Conservation (phyloP, 2,329 filamentous ascomycete genomes). For the Drechmeria coniospora region DNA sequence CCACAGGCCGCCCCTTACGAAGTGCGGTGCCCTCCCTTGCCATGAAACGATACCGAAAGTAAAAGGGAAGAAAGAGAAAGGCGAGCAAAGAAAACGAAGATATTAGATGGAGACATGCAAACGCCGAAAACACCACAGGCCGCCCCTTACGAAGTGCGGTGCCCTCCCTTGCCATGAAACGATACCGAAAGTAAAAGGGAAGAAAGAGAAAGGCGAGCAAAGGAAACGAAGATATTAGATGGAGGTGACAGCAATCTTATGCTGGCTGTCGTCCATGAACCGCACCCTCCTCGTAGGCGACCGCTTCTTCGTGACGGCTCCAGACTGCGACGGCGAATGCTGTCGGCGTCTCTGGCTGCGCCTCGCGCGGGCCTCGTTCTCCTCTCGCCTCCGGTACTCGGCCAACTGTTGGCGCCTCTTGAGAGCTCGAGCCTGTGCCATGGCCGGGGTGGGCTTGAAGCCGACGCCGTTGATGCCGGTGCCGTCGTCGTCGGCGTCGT, state of each 20-base stretch:
- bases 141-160: no score
- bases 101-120: no score
- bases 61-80: no score
- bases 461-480: constrained; percentile 53
- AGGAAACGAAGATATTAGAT: no score
- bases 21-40: no score
- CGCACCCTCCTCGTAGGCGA: constrained; percentile 20
- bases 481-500: constrained; percentile 51
- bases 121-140: no score
- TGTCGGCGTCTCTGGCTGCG: constrained; percentile 35
- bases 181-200: no score
- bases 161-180: no score
- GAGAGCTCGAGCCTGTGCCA: constrained; percentile 40
- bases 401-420: constrained; percentile 45
- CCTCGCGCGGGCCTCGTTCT: constrained; percentile 40
- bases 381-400: constrained; percentile 46
- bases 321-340: constrained; percentile 11
- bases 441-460: constrained; percentile 46
- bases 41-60: no score
- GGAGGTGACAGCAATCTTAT: constrained; percentile 15
- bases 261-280: constrained; percentile 24
- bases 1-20: no score
- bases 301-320: constrained; percentile 10
- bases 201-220: no score
- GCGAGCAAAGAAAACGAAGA: no score